Percentiles rank a stretch among this genome's conserved stretches.
These are phyloP conservation scores for Hymenoscyphus linearis DNA, from an alignment of 2,329 filamentous ascomycete species.

Conservation along the genomic window DNA sequence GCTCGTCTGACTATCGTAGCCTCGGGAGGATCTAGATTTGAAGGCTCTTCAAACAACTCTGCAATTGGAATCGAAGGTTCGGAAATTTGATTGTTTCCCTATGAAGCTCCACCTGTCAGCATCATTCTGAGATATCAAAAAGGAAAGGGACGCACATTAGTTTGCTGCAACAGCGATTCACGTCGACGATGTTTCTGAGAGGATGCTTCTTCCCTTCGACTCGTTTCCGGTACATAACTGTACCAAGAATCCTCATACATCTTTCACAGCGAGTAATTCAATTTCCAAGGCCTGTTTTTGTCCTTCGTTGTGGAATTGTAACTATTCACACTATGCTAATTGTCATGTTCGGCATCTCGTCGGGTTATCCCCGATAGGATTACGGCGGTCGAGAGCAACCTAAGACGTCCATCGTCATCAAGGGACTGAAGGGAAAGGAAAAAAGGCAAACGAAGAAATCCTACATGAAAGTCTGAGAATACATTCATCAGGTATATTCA, in stretches of 20 bases:
- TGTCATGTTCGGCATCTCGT: not conserved
- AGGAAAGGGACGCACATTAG: constrained; percentile 47
- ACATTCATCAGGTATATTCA: not conserved
- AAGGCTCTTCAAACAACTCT: constrained; percentile 52
- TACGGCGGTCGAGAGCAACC: not conserved
- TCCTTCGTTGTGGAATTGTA: not conserved
- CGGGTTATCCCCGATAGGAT: not conserved
- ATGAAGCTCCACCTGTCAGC: constrained; percentile 36
- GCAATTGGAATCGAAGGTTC: constrained; percentile 51
- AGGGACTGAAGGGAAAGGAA: constrained; percentile 16
- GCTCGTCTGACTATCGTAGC: constrained; percentile 61
- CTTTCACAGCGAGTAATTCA: constrained; percentile 15
- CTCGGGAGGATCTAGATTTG: constrained; percentile 57
- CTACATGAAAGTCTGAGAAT: not conserved
- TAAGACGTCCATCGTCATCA: constrained; percentile 14
- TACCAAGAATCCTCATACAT: constrained; percentile 89
- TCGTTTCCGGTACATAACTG: constrained; percentile 63
- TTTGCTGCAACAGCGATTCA: constrained; percentile 63
- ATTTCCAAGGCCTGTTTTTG: not conserved
- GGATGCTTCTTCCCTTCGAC: constrained; percentile 44
- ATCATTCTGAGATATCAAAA: constrained; percentile 19
- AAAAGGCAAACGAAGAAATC: not conserved
- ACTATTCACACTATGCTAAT: not conserved
- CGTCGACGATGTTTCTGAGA: constrained; percentile 56
- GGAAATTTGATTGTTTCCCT: constrained; percentile 46